Base-by-base conservation (phyloP, 257 asterid species). In the Petunia secreta region DNA sequence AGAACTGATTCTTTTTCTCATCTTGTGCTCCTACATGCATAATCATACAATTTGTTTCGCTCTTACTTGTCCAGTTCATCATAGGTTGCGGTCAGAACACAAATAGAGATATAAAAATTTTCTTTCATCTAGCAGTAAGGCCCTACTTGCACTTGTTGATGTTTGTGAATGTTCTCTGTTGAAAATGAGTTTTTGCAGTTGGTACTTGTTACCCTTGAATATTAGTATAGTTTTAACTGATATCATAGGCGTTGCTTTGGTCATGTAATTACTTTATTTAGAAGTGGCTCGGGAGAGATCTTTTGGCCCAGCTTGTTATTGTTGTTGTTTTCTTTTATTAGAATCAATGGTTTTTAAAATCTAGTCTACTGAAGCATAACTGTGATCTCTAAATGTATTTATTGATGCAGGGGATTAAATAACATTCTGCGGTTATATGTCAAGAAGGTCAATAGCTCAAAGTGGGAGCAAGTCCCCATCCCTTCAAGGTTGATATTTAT, bases 381-480 rank as follows among this genome's bases (percentile, higher is more conserved):
- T 71, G 25, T 48, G 60, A 34, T 73, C 50, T 62, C 46, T 50
- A 36, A 73, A 50, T 78, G 59, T 74, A 3, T 82, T 81, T 16
- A 65, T 50, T 54, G 78, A 58, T 89, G 83, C 96, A 95, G 99
- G 93, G 93, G 97, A 79, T 86, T 95, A 89, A 95, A 93, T 83
- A 95, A 95, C 88, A 95, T 95, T 75, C 75, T 95, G 88, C 91
- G 98, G 87, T 88, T 93, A 82, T 92, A 92, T 58, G 88, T 91
- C 60, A 95, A 95, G 90, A 95, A 93, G 95, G 97, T 91, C 82
- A 93, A 93, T 81, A 85, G 86, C 88, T 83, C 91, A 16, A 83
- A 84, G 73, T 95, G 99, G 99, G 97, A 91, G 87, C 97, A 86
- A 87, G 84, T 95, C 55, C 91, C 89, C 55, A 85, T 95, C 43